Base-by-base conservation (phyloP, 2,329 filamentous ascomycete genomes). In the Mollisiaceae sp. region DNA sequence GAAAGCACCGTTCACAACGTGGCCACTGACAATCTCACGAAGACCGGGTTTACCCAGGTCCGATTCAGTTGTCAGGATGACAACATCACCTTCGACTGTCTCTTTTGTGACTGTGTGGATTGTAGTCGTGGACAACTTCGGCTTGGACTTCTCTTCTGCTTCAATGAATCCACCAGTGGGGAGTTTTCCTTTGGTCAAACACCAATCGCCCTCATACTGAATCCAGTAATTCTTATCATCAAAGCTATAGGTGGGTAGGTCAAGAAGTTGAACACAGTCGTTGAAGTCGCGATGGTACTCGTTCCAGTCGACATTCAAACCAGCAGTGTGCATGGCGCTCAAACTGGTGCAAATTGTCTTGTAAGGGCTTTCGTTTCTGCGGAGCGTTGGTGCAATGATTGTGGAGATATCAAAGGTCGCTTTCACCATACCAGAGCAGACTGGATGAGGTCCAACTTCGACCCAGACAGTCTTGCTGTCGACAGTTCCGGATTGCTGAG, bases 381-480 rank as follows among this genome's bases (percentile, higher is more conserved):
- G 86, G 12, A 91, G 80, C 2, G 89, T 87, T 2, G 88, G 83
- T 12, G 85, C 82, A 15, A 85, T 83, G 47, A 84, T 80, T 32
- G 83, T 85, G 11, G 81, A 78, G 6, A 79, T 77, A 32, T 84
- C 84, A 62, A 91, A 82, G 4, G 85, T 86, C 18, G 86, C 83
- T 79, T 89, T 90, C 69, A 92, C 83, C 83, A 93, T 88, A 65
- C 85, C 85, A 54, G 84, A 83, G 76, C 86, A 90, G 15, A 92
- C 85, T 0, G 90, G 89, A 72, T 92, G 88, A 43, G 90, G 89
- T n/a, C 91, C 91, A 68, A 93, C 79, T 75, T 93, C 91, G 63
- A 93, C 79, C 85, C 87, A 92, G 36, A 88, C 82, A 6, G 89
- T 90, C 78, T 65, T 66, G 11, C 63, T 58, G 32, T 66, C 52